A percentile compares a stretch with the other conserved stretches of the same genome.
Conservation (phyloP, 108 stramenopile species). For the Cyclotella choctawhatcheeana region DNA sequence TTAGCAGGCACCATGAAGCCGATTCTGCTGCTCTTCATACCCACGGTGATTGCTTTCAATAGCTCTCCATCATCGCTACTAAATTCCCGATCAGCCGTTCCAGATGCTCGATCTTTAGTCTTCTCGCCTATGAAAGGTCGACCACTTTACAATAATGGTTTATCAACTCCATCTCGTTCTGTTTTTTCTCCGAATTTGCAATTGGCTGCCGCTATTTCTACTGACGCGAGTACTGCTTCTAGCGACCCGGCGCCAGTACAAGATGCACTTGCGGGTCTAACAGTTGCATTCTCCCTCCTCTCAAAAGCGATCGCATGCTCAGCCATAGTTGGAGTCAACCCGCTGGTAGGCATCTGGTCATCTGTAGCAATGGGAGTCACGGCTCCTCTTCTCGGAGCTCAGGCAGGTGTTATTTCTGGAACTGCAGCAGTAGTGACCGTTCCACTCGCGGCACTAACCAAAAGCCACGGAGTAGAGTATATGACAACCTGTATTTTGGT, state of each 20-base stretch:
- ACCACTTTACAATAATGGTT: no score
- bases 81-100: no score
- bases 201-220: background rate
- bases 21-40: no score
- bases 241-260: constrained; percentile 6
- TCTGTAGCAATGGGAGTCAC: constrained; percentile 48
- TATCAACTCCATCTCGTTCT: no score
- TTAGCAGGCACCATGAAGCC: no score
- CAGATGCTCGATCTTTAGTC: no score
- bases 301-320: constrained; percentile 48
- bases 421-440: constrained; percentile 48
- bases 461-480: constrained; percentile 32
- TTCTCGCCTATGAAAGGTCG: no score
- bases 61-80: no score
- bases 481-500: constrained; percentile 41
- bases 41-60: no score
- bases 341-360: constrained; percentile 48
- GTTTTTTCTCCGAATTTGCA: constrained; percentile 1
- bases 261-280: constrained; percentile 46
- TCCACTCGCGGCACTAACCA: constrained; percentile 34
- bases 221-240: background rate
- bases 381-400: constrained; percentile 30
- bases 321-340: constrained; percentile 47
- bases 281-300: constrained; percentile 45
- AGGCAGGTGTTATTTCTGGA: constrained; percentile 44